phyloP scores from a whole-genome alignment of 305 asterid species.

The Lippia alba region DNA sequence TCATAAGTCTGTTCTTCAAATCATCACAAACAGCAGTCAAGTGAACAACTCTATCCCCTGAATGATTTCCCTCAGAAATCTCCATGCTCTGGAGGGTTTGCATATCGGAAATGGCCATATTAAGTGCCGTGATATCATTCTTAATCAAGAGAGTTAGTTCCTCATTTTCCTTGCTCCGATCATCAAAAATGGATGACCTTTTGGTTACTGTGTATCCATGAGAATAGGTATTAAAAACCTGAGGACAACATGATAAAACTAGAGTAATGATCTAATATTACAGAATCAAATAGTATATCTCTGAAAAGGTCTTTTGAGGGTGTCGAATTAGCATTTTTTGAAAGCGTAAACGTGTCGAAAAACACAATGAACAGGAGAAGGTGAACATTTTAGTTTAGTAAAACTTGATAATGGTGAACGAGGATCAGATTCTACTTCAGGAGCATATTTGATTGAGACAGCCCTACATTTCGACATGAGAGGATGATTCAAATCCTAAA shows the following conservation, averaged over 20 bases:
- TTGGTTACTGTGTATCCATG: slow-evolving; percentile 52
- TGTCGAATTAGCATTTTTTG: not conserved
- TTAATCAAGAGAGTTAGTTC: slow-evolving; percentile 58
- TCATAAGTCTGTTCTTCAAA: slow-evolving; percentile 67
- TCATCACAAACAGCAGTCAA: slow-evolving; percentile 70
- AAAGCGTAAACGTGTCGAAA: not conserved
- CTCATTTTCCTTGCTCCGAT: slow-evolving; percentile 68
- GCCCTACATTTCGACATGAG: not conserved
- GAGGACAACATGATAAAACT: slow-evolving; percentile 21
- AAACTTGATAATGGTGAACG: not conserved
- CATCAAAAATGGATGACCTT: slow-evolving; percentile 67
- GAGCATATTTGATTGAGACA: not conserved
- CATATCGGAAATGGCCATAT: slow-evolving; percentile 58
- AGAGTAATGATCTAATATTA: not conserved
- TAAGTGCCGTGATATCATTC: slow-evolving; percentile 56
- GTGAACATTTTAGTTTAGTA: not conserved
- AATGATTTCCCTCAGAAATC: slow-evolving; percentile 50
- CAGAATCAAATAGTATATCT: not conserved
- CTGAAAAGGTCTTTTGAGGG: not conserved
- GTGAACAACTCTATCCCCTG: slow-evolving; percentile 70
- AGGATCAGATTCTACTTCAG: slow-evolving; percentile 12
- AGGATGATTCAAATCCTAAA: not conserved
- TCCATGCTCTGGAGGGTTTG: slow-evolving; percentile 62
- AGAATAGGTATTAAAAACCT: slow-evolving; percentile 29
- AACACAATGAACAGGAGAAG: not conserved